A percentile compares a stretch with the other conserved stretches of the same genome.
phyloP scores from a whole-genome alignment of 192 early-diverging fungal genomes.

The Backusella tarrabulga region DNA sequence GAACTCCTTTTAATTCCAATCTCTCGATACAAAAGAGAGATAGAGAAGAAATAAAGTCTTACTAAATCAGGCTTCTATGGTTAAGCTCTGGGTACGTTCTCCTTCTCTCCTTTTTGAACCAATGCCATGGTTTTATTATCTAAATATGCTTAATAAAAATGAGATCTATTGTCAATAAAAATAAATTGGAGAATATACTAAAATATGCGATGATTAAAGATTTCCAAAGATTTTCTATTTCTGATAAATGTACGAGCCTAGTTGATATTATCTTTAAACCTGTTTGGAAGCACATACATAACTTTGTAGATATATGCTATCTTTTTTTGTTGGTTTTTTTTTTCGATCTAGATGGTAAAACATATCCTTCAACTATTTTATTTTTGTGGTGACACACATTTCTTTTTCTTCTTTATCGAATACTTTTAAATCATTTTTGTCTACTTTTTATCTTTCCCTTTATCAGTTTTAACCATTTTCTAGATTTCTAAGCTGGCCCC shows the following conservation, averaged over 20 bases:
- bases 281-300: neutral
- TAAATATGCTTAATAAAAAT: constrained; percentile 6
- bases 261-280: neutral
- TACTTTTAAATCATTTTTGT: neutral
- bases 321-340: neutral
- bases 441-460: neutral
- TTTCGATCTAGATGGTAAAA: neutral
- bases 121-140: neutral
- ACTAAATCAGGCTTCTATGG: neutral
- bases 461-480: neutral
- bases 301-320: neutral
- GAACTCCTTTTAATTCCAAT: neutral
- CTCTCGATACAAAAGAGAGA: neutral
- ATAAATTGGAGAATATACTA: neutral
- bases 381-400: neutral
- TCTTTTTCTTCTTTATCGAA: neutral
- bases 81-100: neutral
- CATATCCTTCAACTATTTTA: neutral
- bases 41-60: neutral
- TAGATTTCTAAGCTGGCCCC: neutral
- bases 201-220: neutral
- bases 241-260: neutral
- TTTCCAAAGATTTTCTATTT: neutral
- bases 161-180: constrained; percentile 7
- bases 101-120: neutral